A percentile compares a stretch with the other conserved stretches of the same genome.
phyloP scores from a whole-genome alignment of 371 early-diverging fungal genomes.

The Caulochytrium protostelioides region DNA sequence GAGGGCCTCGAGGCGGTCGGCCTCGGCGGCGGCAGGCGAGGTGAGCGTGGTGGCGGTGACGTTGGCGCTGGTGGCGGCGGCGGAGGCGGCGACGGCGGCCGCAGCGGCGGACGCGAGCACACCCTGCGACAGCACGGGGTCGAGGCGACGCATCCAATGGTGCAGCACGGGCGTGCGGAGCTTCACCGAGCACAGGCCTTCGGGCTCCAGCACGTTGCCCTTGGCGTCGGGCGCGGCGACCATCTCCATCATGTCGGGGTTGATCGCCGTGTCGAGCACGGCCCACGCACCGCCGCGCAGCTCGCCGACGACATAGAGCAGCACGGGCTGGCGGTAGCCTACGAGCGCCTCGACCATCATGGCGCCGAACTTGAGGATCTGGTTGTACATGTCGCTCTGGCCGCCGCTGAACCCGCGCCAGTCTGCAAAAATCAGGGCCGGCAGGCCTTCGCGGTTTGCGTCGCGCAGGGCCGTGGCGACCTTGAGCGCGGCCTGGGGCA shows the following conservation, averaged over 20 bases:
- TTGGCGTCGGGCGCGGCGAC: constrained; percentile 77
- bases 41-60: constrained; percentile 22
- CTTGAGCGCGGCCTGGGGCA: constrained; percentile 95
- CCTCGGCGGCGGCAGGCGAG: constrained; percentile 22
- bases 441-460: constrained; percentile 93
- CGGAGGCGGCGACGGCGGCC: constrained; percentile 65
- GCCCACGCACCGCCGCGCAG: constrained; percentile 99
- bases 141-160: neutral
- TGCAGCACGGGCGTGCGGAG: constrained; percentile 60
- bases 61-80: constrained; percentile 44
- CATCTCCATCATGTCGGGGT: constrained; percentile 93
- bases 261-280: constrained; percentile 94
- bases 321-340: constrained; percentile 85
- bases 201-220: constrained; percentile 94
- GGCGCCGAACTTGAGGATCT: constrained; percentile 89
- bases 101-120: too few species aligned
- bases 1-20: constrained; percentile 61
- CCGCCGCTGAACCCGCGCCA: constrained; percentile 99
- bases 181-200: constrained; percentile 97
- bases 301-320: constrained; percentile 93
- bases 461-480: constrained; percentile 95
- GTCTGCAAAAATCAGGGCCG: constrained; percentile 96
- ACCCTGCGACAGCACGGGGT: too few species aligned
- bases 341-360: constrained; percentile 90
- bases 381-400: constrained; percentile 95